Percentiles rank a stretch among this genome's conserved stretches.
phyloP scores from a whole-genome alignment of 306 rosid genomes.

The Glycine soja region DNA sequence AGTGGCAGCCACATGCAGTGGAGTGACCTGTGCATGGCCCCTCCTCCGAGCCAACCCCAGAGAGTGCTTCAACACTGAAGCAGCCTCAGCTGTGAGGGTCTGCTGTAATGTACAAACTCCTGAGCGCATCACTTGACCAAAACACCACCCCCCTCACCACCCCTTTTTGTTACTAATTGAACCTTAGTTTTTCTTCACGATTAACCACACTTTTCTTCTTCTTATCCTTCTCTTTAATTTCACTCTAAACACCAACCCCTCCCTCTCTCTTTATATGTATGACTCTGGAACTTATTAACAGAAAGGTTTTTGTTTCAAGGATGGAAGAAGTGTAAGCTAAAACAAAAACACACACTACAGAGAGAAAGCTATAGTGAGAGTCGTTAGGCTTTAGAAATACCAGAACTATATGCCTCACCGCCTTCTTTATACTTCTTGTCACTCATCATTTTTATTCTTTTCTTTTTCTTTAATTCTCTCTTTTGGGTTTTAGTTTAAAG shows the following conservation, averaged over 20 bases:
- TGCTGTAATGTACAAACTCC: slow-evolving; percentile 84
- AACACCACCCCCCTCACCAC: slow-evolving; percentile 70
- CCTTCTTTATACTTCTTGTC: slow-evolving; percentile 64
- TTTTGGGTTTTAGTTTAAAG: slow-evolving; percentile 45
- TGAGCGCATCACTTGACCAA: slow-evolving; percentile 84
- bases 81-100: slow-evolving; percentile 99
- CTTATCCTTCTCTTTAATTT: slow-evolving; percentile 5
- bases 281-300: neutral
- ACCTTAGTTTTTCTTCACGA: neutral
- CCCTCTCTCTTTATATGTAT: slow-evolving; percentile 28
- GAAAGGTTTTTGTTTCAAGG: slow-evolving; percentile 28
- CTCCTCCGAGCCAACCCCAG: slow-evolving; percentile 81
- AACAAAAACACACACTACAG: neutral
- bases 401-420: slow-evolving; percentile 44
- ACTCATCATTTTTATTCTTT: slow-evolving; percentile 32
- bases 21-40: slow-evolving; percentile 98
- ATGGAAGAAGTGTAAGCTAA: slow-evolving; percentile 8
- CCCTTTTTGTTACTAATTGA: slow-evolving; percentile 34
- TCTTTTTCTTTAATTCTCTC: slow-evolving; percentile 24
- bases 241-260: slow-evolving; percentile 50
- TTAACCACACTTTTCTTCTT: too few species aligned
- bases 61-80: slow-evolving; percentile 86
- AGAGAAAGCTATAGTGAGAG: slow-evolving; percentile 34
- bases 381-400: slow-evolving; percentile 54
- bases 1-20: slow-evolving; percentile 89